Conservation (phyloP, 495 filamentous ascomycete genomes). For the Penicillium simplicissimum region DNA sequence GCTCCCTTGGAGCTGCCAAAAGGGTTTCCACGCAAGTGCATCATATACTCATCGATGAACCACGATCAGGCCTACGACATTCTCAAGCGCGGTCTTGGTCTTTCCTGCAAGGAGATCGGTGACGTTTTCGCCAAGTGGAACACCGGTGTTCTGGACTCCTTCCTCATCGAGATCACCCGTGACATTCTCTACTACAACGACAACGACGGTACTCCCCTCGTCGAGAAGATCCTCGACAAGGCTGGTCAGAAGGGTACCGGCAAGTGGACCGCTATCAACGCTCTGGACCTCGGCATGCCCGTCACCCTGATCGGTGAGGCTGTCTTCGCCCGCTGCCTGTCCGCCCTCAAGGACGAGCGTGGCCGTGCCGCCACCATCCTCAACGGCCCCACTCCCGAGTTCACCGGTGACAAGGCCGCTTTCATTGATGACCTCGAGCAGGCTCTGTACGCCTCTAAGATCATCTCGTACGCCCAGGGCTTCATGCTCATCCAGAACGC, state of each 20-base stretch:
- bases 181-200: slow-evolving; percentile 98
- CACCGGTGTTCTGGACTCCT: slow-evolving; percentile 96
- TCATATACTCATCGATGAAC: background rate
- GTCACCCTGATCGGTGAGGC: slow-evolving; percentile 97
- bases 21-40: background rate
- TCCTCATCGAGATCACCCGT: slow-evolving; percentile 98
- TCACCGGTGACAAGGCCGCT: slow-evolving; percentile 85
- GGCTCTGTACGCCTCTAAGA: slow-evolving; percentile 98
- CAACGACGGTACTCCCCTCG: slow-evolving; percentile 82
- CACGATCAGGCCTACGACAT: slow-evolving; percentile 88
- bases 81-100: slow-evolving; percentile 91
- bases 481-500: slow-evolving; percentile 99
- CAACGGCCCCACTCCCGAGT: slow-evolving; percentile 71
- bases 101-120: slow-evolving; percentile 87
- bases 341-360: slow-evolving; percentile 93
- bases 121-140: slow-evolving; percentile 76
- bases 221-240: slow-evolving; percentile 98
- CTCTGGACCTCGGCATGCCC: slow-evolving; percentile 97
- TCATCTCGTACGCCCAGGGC: slow-evolving; percentile 98
- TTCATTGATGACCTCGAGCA: slow-evolving; percentile 98
- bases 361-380: slow-evolving; percentile 77
- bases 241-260: slow-evolving; percentile 99
- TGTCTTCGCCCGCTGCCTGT: slow-evolving; percentile 92
- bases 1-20: background rate
- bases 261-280: slow-evolving; percentile 99